Evolutionary conservation across 345 rosid species (phyloP), one percentile per base, ranked within the genome.

Genomic region (Aurinia saxatilis): DNA sequence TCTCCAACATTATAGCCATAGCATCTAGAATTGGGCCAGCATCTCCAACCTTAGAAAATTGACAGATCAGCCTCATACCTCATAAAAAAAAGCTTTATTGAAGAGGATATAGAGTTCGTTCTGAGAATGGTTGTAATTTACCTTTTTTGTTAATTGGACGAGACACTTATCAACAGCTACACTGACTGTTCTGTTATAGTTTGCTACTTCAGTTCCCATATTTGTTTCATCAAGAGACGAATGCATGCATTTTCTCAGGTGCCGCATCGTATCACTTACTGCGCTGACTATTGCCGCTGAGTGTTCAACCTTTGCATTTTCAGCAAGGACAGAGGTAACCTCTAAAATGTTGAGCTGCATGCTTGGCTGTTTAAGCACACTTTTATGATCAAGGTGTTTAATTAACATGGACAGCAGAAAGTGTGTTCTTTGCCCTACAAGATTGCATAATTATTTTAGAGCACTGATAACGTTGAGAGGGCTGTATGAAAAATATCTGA

Each of bases 331-430:
- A 37, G 89, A 64, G 61, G 89, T 83, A 72, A 93, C 87, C 77
- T 80, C 83, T 64, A 90, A 63, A 52, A 93, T 82, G 72, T 79
- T 84, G 45, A 93, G 82, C 80, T 87, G 96, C 85, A 84, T 82
- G 52, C 64, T 71, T 11, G 85, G 95, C 46, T 83, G 75, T 73
- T 90, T 88, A 25, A 90, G 84, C 76, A 88, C 85, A 70, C 77
- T 88, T 79, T 86, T 88, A 75, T 90, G 92, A 75, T 90, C 99
- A 44, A 93, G 97, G 75, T 93, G 99, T 77, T 90, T 93, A 63
- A 93, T 76, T 80, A 93, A 73, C 74, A 79, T 81, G 45, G 95
- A 90, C 35, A 93, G 80, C 75, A 93, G 47, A 78, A 82, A 82
- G 76, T 93, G 99, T 45, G 90, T 78, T 75, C 82, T 82, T 59